phyloP scores from a whole-genome alignment of 306 rosid genomes.

The Spatholobus suberectus region DNA sequence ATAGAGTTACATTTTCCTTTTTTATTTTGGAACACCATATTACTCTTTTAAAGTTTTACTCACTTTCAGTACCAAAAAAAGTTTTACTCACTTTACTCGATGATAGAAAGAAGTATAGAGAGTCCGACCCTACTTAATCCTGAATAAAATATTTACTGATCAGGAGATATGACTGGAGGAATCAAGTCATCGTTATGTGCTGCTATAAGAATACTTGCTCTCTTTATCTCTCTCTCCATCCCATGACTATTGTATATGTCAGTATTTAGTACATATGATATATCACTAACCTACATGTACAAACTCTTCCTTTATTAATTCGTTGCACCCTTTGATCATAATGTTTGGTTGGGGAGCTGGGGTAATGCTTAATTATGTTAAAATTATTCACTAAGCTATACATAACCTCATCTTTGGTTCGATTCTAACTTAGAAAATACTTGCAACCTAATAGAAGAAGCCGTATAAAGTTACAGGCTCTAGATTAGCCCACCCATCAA shows the following conservation, averaged over 20 bases:
- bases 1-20: neutral
- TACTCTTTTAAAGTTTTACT: constrained; percentile 22
- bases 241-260: constrained; percentile 14
- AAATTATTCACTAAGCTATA: neutral
- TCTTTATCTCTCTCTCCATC: constrained; percentile 5
- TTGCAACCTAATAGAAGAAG: neutral
- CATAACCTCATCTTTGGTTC: neutral
- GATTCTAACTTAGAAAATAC: neutral
- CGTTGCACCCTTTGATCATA: constrained; percentile 7
- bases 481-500: neutral
- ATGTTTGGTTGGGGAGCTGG: neutral
- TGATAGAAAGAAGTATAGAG: neutral
- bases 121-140: neutral
- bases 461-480: neutral
- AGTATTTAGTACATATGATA: constrained; percentile 30
- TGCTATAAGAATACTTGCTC: neutral
- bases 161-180: neutral
- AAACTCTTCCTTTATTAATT: neutral
- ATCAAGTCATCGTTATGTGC: constrained; percentile 17
- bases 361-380: neutral
- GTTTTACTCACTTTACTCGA: constrained; percentile 30
- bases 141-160: neutral
- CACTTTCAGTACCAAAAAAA: too few species aligned
- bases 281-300: constrained; percentile 11
- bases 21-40: constrained; percentile 2